Evolutionary conservation across 2,329 filamentous ascomycete species (phyloP).

Genomic region (Talaromyces sp.): DNA sequence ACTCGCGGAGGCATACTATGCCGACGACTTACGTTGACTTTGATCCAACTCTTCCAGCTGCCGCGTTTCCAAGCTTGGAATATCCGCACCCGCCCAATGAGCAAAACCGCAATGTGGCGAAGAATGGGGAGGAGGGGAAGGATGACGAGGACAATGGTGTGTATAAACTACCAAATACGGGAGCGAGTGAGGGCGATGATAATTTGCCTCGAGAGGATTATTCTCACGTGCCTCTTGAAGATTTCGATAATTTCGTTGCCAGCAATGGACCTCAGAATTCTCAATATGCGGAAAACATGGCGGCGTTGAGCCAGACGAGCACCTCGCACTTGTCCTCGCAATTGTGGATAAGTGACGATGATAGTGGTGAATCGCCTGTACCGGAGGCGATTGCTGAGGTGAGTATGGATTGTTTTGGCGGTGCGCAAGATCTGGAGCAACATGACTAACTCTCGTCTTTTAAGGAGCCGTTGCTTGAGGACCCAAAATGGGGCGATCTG

Average conservation of each 20-base stretch:
- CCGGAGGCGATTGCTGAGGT: background rate
- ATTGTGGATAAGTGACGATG: conserved; percentile 1
- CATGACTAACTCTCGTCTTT: background rate
- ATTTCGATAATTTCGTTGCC: conserved; percentile 18
- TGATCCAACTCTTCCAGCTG: conserved; percentile 34
- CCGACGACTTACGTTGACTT: conserved; percentile 22
- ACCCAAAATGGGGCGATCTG: conserved; percentile 29
- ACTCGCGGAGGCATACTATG: conserved; percentile 6
- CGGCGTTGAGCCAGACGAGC: conserved; percentile 11
- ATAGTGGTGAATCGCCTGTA: background rate
- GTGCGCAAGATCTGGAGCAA: background rate
- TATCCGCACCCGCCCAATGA: conserved; percentile 5
- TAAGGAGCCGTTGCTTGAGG: conserved; percentile 1
- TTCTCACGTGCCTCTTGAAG: conserved; percentile 11
- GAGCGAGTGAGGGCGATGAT: background rate
- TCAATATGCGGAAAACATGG: conserved; percentile 24
- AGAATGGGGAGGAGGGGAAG: background rate
- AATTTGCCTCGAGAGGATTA: background rate
- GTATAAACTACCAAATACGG: background rate
- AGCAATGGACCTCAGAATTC: conserved; percentile 25
- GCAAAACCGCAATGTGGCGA: background rate
- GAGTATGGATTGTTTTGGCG: background rate
- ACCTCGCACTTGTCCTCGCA: background rate
- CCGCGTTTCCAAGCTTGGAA: conserved; percentile 37
- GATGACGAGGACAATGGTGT: background rate